These are phyloP conservation scores for Ophiostoma fasciatum DNA, from an alignment of 2,329 filamentous ascomycete species.

Conservation along the genomic window DNA sequence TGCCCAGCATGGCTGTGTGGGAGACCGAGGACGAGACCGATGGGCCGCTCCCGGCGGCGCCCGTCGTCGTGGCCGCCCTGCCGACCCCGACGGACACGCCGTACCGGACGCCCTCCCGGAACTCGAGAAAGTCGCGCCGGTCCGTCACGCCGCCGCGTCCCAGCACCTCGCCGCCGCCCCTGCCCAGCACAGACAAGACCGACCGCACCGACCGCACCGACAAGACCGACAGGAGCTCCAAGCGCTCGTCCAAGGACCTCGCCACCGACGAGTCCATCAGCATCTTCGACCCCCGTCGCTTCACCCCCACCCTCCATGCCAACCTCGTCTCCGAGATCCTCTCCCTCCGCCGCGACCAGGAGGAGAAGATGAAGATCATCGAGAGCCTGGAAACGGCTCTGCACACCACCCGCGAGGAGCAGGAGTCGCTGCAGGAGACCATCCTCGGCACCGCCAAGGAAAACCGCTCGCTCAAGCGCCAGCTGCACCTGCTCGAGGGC, in stretches of 20 bases:
- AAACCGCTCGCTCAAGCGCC: slow-evolving; percentile 64
- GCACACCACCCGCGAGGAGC: slow-evolving; percentile 56
- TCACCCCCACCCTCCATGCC: slow-evolving; percentile 89
- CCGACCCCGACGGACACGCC: slow-evolving; percentile 59
- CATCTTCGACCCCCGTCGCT: slow-evolving; percentile 75
- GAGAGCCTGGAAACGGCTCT: slow-evolving; percentile 68
- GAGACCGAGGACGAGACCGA: slow-evolving; percentile 49
- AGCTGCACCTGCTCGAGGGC: slow-evolving; percentile 74
- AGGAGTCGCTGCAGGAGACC: slow-evolving; percentile 51
- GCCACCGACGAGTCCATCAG: slow-evolving; percentile 53
- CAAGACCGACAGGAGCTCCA: slow-evolving; percentile 29
- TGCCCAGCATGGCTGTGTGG: slow-evolving; percentile 37
- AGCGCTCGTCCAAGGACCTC: slow-evolving; percentile 42
- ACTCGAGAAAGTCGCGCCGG: slow-evolving; percentile 44
- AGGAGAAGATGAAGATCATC: slow-evolving; percentile 76
- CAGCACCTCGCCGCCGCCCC: slow-evolving; percentile 43
- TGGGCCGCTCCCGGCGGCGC: slow-evolving; percentile 34
- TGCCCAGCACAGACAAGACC: slow-evolving; percentile 26
- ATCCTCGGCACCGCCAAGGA: slow-evolving; percentile 57
- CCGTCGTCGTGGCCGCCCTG: slow-evolving; percentile 33
- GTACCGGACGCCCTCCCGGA: slow-evolving; percentile 56
- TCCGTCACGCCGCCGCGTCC: slow-evolving; percentile 49
- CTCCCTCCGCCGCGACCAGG: slow-evolving; percentile 70
- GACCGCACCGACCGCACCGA: slow-evolving; percentile 25
- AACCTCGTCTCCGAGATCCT: slow-evolving; percentile 92